phyloP scores from a whole-genome alignment of 345 rosid genomes.

The Sisymbrium altissimum region DNA sequence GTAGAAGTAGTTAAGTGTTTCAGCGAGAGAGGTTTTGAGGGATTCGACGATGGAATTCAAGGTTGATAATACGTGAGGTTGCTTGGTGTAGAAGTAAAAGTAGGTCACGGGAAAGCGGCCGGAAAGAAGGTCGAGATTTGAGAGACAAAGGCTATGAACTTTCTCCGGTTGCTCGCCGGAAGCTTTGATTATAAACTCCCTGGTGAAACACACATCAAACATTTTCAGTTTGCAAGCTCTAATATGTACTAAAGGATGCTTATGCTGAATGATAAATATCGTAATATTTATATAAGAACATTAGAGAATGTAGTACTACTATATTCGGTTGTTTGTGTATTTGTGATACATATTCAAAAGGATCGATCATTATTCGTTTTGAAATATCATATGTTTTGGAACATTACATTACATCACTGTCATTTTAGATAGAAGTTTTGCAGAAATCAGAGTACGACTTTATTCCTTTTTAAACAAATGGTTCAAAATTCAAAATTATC shows the following conservation, averaged over 20 bases:
- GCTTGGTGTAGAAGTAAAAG: constrained; percentile 61
- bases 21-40: constrained; percentile 52
- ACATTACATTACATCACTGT: constrained; percentile 31
- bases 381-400: constrained; percentile 13
- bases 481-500: constrained; percentile 13
- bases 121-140: constrained; percentile 86
- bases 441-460: constrained; percentile 21
- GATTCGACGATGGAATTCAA: constrained; percentile 34
- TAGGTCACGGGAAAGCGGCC: constrained; percentile 84
- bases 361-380: constrained; percentile 17
- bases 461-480: constrained; percentile 21
- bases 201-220: constrained; percentile 43
- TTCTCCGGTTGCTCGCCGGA: constrained; percentile 33
- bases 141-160: constrained; percentile 42
- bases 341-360: constrained; percentile 24
- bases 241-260: background rate
- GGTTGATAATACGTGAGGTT: constrained; percentile 9
- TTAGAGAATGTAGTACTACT: background rate
- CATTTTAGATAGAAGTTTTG: constrained; percentile 1
- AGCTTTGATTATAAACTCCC: constrained; percentile 46
- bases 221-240: constrained; percentile 18
- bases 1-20: constrained; percentile 50
- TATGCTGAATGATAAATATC: background rate
- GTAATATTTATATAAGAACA: background rate
- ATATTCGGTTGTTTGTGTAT: constrained; percentile 5